Conservation (phyloP, 2,329 filamentous ascomycete genomes). For the Xylaria sp. region DNA sequence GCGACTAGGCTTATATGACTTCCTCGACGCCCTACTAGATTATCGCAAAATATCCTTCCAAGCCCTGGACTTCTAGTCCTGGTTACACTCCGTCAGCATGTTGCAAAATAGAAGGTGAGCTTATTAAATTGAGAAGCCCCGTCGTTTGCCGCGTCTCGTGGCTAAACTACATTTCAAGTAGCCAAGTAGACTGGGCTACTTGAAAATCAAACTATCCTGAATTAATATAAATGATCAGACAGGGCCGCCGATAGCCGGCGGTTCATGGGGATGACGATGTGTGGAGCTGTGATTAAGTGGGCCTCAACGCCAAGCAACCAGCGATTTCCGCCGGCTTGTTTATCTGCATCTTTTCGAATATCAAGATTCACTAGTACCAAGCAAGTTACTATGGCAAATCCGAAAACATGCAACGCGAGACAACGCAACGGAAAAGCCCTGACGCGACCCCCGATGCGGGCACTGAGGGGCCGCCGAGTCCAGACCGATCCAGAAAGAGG, state of each 20-base stretch:
- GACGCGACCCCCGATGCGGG: conserved; percentile 11
- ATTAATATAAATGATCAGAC: background rate
- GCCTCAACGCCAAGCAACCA: conserved; percentile 18
- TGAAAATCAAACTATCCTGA: background rate
- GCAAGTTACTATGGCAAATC: background rate
- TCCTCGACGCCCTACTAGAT: too few species aligned
- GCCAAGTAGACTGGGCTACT: too few species aligned
- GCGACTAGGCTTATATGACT: too few species aligned
- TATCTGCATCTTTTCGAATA: background rate
- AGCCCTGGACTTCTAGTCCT: too few species aligned
- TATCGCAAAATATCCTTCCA: too few species aligned
- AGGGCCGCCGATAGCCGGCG: conserved; percentile 20
- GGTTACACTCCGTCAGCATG: background rate
- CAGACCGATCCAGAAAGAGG: conserved; percentile 30
- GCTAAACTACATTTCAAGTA: background rate
- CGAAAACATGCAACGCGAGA: conserved; percentile 7
- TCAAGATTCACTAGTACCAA: background rate
- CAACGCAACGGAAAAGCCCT: conserved; percentile 13
- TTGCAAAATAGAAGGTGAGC: background rate
- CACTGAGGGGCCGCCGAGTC: conserved; percentile 12
- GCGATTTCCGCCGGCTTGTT: conserved; percentile 41
- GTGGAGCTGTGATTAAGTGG: background rate
- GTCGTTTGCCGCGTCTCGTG: background rate
- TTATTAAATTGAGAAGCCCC: background rate
- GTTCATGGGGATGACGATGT: background rate